Evolutionary conservation across 73 alveolate species (phyloP), one percentile per base, ranked within the genome.

Genomic region (Effrenium voratum): DNA sequence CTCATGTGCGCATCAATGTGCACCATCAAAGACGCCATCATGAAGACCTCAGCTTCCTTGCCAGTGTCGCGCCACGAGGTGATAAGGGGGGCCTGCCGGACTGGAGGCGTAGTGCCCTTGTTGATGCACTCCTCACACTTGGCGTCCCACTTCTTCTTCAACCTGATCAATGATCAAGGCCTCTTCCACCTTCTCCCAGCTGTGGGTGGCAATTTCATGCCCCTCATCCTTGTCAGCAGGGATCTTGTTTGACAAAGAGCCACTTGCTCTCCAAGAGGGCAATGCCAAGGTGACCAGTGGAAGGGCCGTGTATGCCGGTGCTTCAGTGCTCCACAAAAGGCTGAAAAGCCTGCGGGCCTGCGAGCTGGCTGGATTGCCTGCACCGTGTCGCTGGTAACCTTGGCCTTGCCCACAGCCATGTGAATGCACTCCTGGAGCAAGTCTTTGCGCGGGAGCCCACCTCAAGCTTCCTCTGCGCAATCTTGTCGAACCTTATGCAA

Each of bases 151-250:
- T 80, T 80, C 0, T 30, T 10, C 66, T 44, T 47, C 41, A 80
- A 30, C 2, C 91, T 13, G 16, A 4, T 45, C n/a, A n/a, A n/a
- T n/a, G n/a, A n/a, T n/a, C 46, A 80, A 30, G 70, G 46, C 0
- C 70, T 80, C 91, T 45, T 80, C 91, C 13, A 80, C 28, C 91
- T 47, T 80, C 34, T 16, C 91, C 91, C 91, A 80, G 38, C 49
- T 43, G 70, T 46, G 70, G 43, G 19, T 80, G 34, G 30, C 70
- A 28, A 80, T 80, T 30, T 80, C 70, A 47, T 77, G 63, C 91
- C 91, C 30, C 12, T 57, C 41, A 19, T 76, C 40, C 60, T 34
- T 76, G 10, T 76, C 57, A 43, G 60, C 59, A 6, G 87, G 30
- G 59, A 76, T 34, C n/a, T 19, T 3, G 30, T 26, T 40, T 3